Base-by-base conservation (phyloP, 2,329 filamentous ascomycete genomes). In the Lachnellula subtilissima region DNA sequence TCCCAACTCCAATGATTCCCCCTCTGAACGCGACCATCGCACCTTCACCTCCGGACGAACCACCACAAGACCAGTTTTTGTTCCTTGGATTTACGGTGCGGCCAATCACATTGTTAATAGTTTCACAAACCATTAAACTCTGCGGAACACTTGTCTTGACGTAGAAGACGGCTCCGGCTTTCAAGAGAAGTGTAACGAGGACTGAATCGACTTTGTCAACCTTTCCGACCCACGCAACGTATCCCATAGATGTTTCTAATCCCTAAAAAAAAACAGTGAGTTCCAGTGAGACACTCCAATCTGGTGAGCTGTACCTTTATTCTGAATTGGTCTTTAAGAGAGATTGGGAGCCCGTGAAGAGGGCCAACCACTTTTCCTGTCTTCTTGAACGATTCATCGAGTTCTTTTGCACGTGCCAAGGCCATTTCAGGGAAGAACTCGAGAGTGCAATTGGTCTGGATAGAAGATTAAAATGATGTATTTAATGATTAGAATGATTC, bases 91-190 rank as follows among this genome's bases (percentile, higher is more conserved):
- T 76, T 19, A 73, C 57, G 0, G 71, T 72, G 11, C 73, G 65
- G 3, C 74, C 73, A 42, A 75, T 74, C 12, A 76, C 63, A 61
- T 76, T 74, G 53, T 76, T 76, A 12, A 72, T 57, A 2, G 70
- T 72, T 36, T 75, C 73, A 14, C 64, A 65, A 47, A 67, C 61
- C 61, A 65, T 69, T 35, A 68, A 52, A n/a, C 52, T 63, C 42
- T 64, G 63, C 4, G 66, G 92, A 86, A 35, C 91, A 91, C 92
- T 93, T 0, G 92, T 97, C 77, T 97, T 97, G 64, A 91, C 90
- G 69, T 95, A 96, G 0, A 91, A 91, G 1, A 96, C 80, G 0
- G 91, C 91, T 22, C 92, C 88, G 22, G 50, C 45, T 32, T 53
- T 53, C 19, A 35, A 19, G 12, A 4, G 89, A 88, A 94, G 50